These are phyloP conservation scores for Chlorencoelia australis DNA, from an alignment of 2,329 filamentous ascomycete genomes.

Conservation along the genomic window DNA sequence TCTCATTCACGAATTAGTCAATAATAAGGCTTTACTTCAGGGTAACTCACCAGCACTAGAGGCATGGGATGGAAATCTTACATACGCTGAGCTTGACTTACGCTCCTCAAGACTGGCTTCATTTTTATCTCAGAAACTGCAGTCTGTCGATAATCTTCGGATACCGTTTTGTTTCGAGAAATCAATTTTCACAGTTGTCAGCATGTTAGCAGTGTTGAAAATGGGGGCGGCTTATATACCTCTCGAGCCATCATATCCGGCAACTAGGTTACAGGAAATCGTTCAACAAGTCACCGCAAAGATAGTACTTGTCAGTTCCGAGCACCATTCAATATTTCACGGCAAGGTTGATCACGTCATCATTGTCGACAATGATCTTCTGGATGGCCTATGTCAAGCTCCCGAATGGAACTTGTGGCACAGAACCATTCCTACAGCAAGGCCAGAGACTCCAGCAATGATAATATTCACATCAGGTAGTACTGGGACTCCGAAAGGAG, in stretches of 20 bases:
- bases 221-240: neutral
- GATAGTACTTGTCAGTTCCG: slow-evolving; percentile 8
- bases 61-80: slow-evolving; percentile 19
- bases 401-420: no score
- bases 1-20: neutral
- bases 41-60: slow-evolving; percentile 31
- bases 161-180: slow-evolving; percentile 3
- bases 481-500: slow-evolving; percentile 34
- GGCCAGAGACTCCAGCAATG: no score
- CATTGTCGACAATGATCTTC: no score
- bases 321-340: no score
- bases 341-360: no score
- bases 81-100: slow-evolving; percentile 46
- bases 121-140: slow-evolving; percentile 32
- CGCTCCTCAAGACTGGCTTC: slow-evolving; percentile 38
- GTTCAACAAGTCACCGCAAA: slow-evolving; percentile 5
- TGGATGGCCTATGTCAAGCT: no score
- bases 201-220: neutral
- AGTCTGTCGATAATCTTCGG: slow-evolving; percentile 7
- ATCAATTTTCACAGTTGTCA: neutral
- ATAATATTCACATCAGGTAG: slow-evolving; percentile 35
- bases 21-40: neutral
- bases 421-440: no score
- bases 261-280: slow-evolving; percentile 7
- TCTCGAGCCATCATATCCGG: neutral